A percentile compares a stretch with the other conserved stretches of the same genome.
Conservation (phyloP, 2,329 filamentous ascomycete genomes). For the Pseudogymnoascus pannorum region DNA sequence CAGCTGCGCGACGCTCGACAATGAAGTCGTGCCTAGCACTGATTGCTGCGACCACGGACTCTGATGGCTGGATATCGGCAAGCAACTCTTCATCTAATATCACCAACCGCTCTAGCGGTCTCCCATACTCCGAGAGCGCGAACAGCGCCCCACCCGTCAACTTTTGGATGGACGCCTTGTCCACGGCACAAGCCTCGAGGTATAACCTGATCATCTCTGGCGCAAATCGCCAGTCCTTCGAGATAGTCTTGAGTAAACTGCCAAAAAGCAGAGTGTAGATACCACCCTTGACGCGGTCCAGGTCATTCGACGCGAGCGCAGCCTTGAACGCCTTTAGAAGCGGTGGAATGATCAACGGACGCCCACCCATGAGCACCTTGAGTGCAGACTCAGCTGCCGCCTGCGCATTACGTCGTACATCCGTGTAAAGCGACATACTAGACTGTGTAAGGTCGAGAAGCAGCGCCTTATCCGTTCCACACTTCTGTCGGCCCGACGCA, state of each 20-base stretch:
- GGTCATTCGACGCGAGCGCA: constrained; percentile 72
- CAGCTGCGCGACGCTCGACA: constrained; percentile 62
- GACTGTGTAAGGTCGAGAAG: constrained; percentile 84
- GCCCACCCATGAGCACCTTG: constrained; percentile 81
- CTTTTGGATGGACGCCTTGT: constrained; percentile 91
- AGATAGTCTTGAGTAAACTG: constrained; percentile 77
- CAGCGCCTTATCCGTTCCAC: constrained; percentile 78
- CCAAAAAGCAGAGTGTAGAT: constrained; percentile 88
- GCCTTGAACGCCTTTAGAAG: constrained; percentile 71
- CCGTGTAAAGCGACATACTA: constrained; percentile 84
- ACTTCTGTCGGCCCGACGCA: constrained; percentile 77
- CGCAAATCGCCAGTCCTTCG: constrained; percentile 90
- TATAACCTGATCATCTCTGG: constrained; percentile 85
- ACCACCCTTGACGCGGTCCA: constrained; percentile 87
- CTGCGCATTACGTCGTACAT: constrained; percentile 91
- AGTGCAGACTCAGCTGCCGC: constrained; percentile 87
- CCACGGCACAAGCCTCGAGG: constrained; percentile 80
- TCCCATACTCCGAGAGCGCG: constrained; percentile 85
- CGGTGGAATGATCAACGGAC: constrained; percentile 83
- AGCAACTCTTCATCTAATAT: constrained; percentile 67
- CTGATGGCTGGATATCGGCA: constrained; percentile 64
- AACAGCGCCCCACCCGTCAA: constrained; percentile 76
- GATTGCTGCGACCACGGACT: constrained; percentile 44
- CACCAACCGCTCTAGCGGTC: constrained; percentile 78
- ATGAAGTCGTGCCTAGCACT: constrained; percentile 66